Base-by-base conservation (phyloP, 192 early-diverging fungal species). In the Umbelopsis ramanniana region DNA sequence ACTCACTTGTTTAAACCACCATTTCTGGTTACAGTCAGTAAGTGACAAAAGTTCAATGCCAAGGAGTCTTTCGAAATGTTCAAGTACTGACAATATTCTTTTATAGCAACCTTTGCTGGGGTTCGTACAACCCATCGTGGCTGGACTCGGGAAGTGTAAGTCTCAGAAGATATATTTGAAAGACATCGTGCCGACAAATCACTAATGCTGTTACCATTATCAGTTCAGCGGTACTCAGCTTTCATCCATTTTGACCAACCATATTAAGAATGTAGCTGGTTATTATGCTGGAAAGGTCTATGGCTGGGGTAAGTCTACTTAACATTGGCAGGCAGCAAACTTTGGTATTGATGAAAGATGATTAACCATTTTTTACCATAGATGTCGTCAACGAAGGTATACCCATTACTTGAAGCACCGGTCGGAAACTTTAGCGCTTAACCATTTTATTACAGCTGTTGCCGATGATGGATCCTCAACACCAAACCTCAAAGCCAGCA, bases 311-410 rank as follows among this genome's bases (percentile, higher is more conserved):
- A 50, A 12, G 48, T 50, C 4, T 12, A 50, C 15, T 50, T 19
- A 1, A 50, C 48, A 50, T 21, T 11, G 11, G 1, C 40, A 43
- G 40, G 1, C 40, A 43, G 40, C 1, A 43, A 11, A 43, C 1
- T 50, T 17, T 9, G 5, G 15, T 50, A 50, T 21, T 17, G 15
- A 15, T 8, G 5, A 50, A 15, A 5, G 17, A 50, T 50, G 14
- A n/a, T n/a, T 50, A 19, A n/a, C n/a, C 19, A 50, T 21, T 50
- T 6, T n/a, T 12, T 50, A 17, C 3, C 15, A 19, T 21, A 45
- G 67, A 68, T 47, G 67, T 68, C 21, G 67, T 45, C 29, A 68
- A 68, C 35, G 67, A 68, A 50, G 48, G 48, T 50, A 50, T 21
- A 5, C n/a, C 15, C 48, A 19, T 46, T 46, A 46, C 5, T 3